Conservation (phyloP, 2,329 filamentous ascomycete genomes). For the Gaeumannomyces tritici region DNA sequence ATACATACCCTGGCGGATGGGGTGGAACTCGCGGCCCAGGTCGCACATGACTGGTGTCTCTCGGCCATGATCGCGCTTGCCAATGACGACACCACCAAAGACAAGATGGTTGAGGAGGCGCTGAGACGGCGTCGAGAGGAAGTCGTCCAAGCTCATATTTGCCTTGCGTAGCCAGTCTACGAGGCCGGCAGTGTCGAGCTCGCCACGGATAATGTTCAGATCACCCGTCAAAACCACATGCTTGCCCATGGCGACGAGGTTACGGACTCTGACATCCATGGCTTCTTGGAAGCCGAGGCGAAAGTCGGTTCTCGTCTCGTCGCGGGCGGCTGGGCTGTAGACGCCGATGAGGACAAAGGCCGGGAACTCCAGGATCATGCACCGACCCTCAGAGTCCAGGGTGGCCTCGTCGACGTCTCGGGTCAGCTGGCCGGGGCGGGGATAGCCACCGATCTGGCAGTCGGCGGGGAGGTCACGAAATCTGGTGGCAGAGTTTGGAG, state of each 20-base stretch:
- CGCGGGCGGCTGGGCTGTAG: slow-evolving; percentile 83
- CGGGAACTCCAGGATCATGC: slow-evolving; percentile 84
- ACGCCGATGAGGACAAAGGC: slow-evolving; percentile 90
- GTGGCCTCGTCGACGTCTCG: slow-evolving; percentile 49
- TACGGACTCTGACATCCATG: slow-evolving; percentile 75
- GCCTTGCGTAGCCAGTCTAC: slow-evolving; percentile 64
- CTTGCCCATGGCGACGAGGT: slow-evolving; percentile 72
- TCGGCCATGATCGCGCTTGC: slow-evolving; percentile 57
- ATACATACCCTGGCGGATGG: slow-evolving; percentile 78
- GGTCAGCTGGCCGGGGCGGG: slow-evolving; percentile 54
- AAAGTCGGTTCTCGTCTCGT: slow-evolving; percentile 75
- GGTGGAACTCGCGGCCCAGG: slow-evolving; percentile 72
- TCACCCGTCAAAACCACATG: slow-evolving; percentile 80
- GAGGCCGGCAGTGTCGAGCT: slow-evolving; percentile 68
- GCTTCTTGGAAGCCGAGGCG: slow-evolving; percentile 70
- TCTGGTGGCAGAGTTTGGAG: slow-evolving; percentile 58
- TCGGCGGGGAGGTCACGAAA: slow-evolving; percentile 67
- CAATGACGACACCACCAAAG: slow-evolving; percentile 51
- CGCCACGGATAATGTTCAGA: slow-evolving; percentile 65
- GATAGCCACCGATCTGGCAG: slow-evolving; percentile 84
- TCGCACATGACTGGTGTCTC: slow-evolving; percentile 66
- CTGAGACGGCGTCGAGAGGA: slow-evolving; percentile 60
- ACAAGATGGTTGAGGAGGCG: slow-evolving; percentile 82
- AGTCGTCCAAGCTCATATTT: slow-evolving; percentile 59
- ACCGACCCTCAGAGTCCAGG: slow-evolving; percentile 86